These are phyloP conservation scores for Cordyceps javanica DNA, from an alignment of 2,329 filamentous ascomycete genomes.

Conservation along the genomic window DNA sequence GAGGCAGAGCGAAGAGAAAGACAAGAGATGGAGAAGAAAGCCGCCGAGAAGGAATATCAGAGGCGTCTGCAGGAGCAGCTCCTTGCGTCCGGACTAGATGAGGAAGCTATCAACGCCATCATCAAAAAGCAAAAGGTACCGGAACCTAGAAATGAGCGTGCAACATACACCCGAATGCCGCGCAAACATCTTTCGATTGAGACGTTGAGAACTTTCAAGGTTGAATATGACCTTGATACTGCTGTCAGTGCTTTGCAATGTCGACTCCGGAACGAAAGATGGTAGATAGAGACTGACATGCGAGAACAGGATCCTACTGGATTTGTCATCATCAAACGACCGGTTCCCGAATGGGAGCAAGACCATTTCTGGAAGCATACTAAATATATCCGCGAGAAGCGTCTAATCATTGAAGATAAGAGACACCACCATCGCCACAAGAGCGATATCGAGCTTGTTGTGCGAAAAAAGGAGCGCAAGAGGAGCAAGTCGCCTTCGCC, in stretches of 20 bases:
- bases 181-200: slow-evolving; percentile 56
- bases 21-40: slow-evolving; percentile 42
- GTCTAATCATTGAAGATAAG: slow-evolving; percentile 42
- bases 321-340: slow-evolving; percentile 67
- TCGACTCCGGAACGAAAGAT: background rate
- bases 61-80: slow-evolving; percentile 52
- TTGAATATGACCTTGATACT: slow-evolving; percentile 52
- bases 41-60: slow-evolving; percentile 48
- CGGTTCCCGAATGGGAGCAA: slow-evolving; percentile 66
- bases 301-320: slow-evolving; percentile 54
- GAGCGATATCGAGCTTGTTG: slow-evolving; percentile 40
- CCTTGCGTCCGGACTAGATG: slow-evolving; percentile 51
- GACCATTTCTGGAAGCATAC: slow-evolving; percentile 69
- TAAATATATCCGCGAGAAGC: slow-evolving; percentile 53
- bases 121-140: slow-evolving; percentile 48
- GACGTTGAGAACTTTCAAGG: slow-evolving; percentile 48
- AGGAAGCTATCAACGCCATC: slow-evolving; percentile 53
- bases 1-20: slow-evolving; percentile 41
- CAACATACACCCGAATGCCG: slow-evolving; percentile 60
- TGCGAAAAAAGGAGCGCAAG: slow-evolving; percentile 51
- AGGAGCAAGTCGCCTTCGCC: slow-evolving; percentile 50
- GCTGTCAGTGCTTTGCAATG: slow-evolving; percentile 34
- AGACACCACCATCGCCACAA: slow-evolving; percentile 39
- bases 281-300: slow-evolving; percentile 25
- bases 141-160: slow-evolving; percentile 28